Evolutionary conservation across 2,329 filamentous ascomycete genomes (phyloP), one percentile per base, ranked within the genome.

Genomic region (Penicillium sp.): DNA sequence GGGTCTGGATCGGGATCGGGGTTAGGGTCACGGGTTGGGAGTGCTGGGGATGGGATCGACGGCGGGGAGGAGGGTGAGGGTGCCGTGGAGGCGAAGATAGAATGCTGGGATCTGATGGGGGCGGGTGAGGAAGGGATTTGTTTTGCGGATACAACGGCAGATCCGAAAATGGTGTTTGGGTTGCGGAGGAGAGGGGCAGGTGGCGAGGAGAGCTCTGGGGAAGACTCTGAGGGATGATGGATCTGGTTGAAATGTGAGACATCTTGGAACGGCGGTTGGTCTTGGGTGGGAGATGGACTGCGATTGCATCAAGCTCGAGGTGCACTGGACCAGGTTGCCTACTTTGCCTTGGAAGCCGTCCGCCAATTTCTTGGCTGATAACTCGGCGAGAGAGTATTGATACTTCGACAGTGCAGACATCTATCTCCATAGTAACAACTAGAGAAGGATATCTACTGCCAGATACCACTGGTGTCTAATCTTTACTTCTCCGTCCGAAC

Each of bases 31-130:
- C 55, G 47, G 55, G 63, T 62, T 34, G 55, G 38, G 65, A 43
- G 58, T 56, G 17, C 42, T 14, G 42, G 6, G 37, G 49, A n/a
- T 41, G 22, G 35, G 49, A 52, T 52, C 37, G 49, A 52, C 49
- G 20, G 8, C 11, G 35, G 37, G 15, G 17, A 52, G 35, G 54
- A 60, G 59, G 54, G 58, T 59, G 67, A 63, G 49, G 25, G 35
- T 22, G 54, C 63, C 51, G 66, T 74, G 31, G 72, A 78, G 45
- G 71, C 72, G 52, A 75, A 77, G 59, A 76, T 81, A 47, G 71
- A 76, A 37, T 77, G 79, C 48, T 81, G 79, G 79, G 76, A 79
- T 63, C 74, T 81, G 47, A 68, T 81, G 62, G 80, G 80, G 20
- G 73, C 77, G 37, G 69, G 69, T 41, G 75, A 77, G 57, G 79